Conservation (phyloP, 805 yeast species). For the Zygotorulaspora chibaensis region DNA sequence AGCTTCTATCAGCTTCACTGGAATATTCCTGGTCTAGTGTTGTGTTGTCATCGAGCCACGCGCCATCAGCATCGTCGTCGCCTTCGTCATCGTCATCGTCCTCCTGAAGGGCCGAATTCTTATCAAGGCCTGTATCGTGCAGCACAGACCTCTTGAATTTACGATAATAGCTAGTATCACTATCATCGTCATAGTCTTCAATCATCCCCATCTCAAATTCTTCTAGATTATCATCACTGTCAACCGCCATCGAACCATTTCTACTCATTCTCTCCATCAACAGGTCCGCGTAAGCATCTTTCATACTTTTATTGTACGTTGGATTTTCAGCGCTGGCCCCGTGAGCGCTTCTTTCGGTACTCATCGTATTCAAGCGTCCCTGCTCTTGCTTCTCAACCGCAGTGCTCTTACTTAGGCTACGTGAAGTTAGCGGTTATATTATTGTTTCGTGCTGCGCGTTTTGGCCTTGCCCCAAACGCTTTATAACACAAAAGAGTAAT, state of each 20-base stretch:
- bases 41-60: conserved; percentile 18
- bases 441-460: conserved; percentile 1
- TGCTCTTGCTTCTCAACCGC: neutral
- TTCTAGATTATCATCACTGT: conserved; percentile 7
- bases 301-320: conserved; percentile 13
- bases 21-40: conserved; percentile 21
- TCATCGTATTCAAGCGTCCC: neutral
- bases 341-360: neutral
- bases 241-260: conserved; percentile 7
- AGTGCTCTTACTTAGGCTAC: neutral
- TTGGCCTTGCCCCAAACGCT: neutral
- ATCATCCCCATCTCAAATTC: conserved; percentile 17
- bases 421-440: neutral
- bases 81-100: conserved; percentile 10
- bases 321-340: conserved; percentile 5
- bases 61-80: conserved; percentile 16
- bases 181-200: conserved; percentile 13
- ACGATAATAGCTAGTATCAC: conserved; percentile 7
- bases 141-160: conserved; percentile 18
- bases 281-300: conserved; percentile 16
- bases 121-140: conserved; percentile 6
- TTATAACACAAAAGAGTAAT: neutral
- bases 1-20: conserved; percentile 24
- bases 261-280: conserved; percentile 15
- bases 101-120: neutral